Evolutionary conservation across 768 basidiomycete genomes (phyloP).

Genomic region (Lactifluus subvellereus): DNA sequence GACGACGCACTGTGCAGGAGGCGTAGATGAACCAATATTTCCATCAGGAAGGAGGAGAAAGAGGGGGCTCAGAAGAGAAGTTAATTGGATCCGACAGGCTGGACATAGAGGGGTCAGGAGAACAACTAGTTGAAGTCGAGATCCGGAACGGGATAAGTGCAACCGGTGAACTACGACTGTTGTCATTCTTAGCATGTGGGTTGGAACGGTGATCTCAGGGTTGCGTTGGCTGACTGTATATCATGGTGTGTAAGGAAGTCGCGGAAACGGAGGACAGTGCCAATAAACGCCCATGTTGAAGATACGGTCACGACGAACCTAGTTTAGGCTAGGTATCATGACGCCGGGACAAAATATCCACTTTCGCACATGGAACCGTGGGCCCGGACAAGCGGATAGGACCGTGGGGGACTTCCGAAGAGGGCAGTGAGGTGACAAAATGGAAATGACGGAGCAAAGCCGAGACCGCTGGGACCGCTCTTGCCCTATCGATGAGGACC

Average conservation of each 20-base stretch:
- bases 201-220: slow-evolving; percentile 22
- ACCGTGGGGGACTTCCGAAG: slow-evolving; percentile 20
- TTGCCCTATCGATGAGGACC: slow-evolving; percentile 25
- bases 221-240: slow-evolving; percentile 20
- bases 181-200: slow-evolving; percentile 10
- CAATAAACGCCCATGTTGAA: slow-evolving; percentile 19
- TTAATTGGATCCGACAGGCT: slow-evolving; percentile 19
- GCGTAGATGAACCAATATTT: slow-evolving; percentile 25
- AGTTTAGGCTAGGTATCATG: slow-evolving; percentile 19
- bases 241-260: slow-evolving; percentile 20
- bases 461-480: slow-evolving; percentile 20
- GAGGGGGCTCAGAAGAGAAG: slow-evolving; percentile 24
- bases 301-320: slow-evolving; percentile 23
- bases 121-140: slow-evolving; percentile 11
- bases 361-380: slow-evolving; percentile 18
- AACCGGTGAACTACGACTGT: slow-evolving; percentile 6
- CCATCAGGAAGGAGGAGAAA: slow-evolving; percentile 25
- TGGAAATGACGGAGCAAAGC: slow-evolving; percentile 14
- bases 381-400: slow-evolving; percentile 23
- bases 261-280: slow-evolving; percentile 17
- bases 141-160: slow-evolving; percentile 18
- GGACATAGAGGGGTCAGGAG: slow-evolving; percentile 23
- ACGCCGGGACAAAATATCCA: slow-evolving; percentile 18
- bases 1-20: slow-evolving; percentile 21
- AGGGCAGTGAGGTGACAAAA: slow-evolving; percentile 20